These are phyloP conservation scores for Candida frijolesensis DNA, from an alignment of 1,139 yeast species.

Conservation along the genomic window DNA sequence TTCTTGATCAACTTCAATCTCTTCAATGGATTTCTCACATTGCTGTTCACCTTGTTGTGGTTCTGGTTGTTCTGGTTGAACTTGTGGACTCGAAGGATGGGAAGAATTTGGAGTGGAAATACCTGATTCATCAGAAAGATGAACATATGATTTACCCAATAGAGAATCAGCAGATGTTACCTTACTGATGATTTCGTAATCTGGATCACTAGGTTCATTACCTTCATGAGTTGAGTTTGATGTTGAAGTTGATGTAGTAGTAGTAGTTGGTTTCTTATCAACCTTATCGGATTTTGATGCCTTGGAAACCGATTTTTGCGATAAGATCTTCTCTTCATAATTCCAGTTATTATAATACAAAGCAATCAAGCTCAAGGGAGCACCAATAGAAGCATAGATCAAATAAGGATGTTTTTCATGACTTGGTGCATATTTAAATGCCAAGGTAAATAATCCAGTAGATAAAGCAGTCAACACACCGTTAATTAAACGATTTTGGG, in stretches of 20 bases:
- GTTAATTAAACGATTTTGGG: conserved; percentile 31
- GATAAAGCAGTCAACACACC: conserved; percentile 39
- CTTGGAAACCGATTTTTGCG: conserved; percentile 11
- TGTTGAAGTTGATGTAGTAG: not conserved
- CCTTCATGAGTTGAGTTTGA: conserved; percentile 10
- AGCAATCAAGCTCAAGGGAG: conserved; percentile 37
- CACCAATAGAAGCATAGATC: conserved; percentile 55
- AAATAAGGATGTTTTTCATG: conserved; percentile 58
- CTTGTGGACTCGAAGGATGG: conserved; percentile 14
- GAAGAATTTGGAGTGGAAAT: conserved; percentile 22
- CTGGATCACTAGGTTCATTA: conserved; percentile 12
- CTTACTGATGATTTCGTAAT: conserved; percentile 8
- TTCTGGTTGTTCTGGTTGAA: conserved; percentile 15
- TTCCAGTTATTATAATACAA: conserved; percentile 24
- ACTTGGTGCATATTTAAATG: conserved; percentile 43
- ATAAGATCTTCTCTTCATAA: conserved; percentile 21
- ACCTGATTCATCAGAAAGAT: conserved; percentile 48
- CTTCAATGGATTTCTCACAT: conserved; percentile 19
- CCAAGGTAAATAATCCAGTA: conserved; percentile 41
- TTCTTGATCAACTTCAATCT: conserved; percentile 39
- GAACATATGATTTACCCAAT: conserved; percentile 53
- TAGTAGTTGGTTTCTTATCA: not conserved
- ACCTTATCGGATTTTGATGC: not conserved
- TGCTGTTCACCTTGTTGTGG: conserved; percentile 8
- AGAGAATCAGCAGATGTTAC: conserved; percentile 30